phyloP scores from a whole-genome alignment of 1,139 yeast species.

The Entelexis sorbosivorans region DNA sequence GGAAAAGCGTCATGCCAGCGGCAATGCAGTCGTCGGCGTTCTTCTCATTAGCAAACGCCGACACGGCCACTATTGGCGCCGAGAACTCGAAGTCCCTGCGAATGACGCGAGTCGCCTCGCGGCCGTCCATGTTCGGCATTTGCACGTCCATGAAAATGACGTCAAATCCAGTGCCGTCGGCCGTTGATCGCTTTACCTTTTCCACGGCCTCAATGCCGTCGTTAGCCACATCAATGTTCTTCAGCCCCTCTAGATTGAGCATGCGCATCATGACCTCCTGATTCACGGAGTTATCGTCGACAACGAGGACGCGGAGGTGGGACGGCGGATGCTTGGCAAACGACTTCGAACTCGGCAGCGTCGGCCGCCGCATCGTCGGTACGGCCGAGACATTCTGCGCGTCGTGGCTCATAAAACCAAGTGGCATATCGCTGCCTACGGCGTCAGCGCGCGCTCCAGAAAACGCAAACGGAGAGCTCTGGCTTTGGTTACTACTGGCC shows the following conservation, averaged over 20 bases:
- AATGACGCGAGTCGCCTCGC: conserved; percentile 64
- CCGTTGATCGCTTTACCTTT: conserved; percentile 42
- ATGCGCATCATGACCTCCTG: conserved; percentile 87
- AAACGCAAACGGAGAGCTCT: not conserved
- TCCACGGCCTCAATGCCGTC: conserved; percentile 88
- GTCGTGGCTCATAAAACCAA: not conserved
- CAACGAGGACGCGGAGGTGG: conserved; percentile 47
- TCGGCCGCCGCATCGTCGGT: conserved; percentile 4
- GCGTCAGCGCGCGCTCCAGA: not conserved
- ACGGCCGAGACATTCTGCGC: not conserved
- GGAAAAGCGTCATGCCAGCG: conserved; percentile 82
- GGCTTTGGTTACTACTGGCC: not conserved
- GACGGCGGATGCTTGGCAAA: conserved; percentile 5
- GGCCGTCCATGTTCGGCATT: conserved; percentile 90
- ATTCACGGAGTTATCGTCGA: conserved; percentile 87
- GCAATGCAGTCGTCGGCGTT: conserved; percentile 74
- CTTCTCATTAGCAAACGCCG: conserved; percentile 90
- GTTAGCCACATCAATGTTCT: conserved; percentile 62
- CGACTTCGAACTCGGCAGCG: conserved; percentile 4
- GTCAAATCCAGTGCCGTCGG: conserved; percentile 45
- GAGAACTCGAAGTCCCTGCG: conserved; percentile 47
- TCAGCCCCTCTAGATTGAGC: conserved; percentile 74
- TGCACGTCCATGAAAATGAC: conserved; percentile 91
- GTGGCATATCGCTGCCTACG: not conserved
- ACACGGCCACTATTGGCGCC: conserved; percentile 80